phyloP scores from a whole-genome alignment of 2,329 filamentous ascomycete species.

The Sphaerulina musiva region DNA sequence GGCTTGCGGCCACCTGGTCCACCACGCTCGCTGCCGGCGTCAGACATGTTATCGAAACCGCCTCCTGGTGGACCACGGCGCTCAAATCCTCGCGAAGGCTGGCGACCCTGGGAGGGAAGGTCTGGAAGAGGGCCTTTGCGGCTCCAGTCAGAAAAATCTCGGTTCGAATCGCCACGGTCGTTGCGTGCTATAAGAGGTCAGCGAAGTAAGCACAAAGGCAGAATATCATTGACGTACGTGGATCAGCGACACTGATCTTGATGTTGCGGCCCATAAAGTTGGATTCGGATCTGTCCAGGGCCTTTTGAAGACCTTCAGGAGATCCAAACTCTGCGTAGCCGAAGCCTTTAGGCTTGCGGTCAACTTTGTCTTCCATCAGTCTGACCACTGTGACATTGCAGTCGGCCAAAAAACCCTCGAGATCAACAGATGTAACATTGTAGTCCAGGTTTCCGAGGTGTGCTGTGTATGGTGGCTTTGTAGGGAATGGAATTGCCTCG shows the following conservation, averaged over 20 bases:
- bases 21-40: conserved; percentile 50
- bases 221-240: conserved; percentile 61
- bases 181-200: conserved; percentile 20
- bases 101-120: conserved; percentile 48
- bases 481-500: conserved; percentile 77
- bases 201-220: background rate
- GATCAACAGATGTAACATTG: conserved; percentile 76
- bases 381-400: conserved; percentile 86
- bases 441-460: conserved; percentile 96
- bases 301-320: conserved; percentile 84
- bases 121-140: conserved; percentile 85
- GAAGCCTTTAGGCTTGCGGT: conserved; percentile 92
- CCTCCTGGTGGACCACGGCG: conserved; percentile 12
- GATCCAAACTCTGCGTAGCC: conserved; percentile 92
- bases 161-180: conserved; percentile 62
- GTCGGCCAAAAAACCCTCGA: conserved; percentile 76
- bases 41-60: conserved; percentile 37
- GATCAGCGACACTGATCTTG: conserved; percentile 91
- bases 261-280: conserved; percentile 84
- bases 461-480: conserved; percentile 88
- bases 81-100: conserved; percentile 42
- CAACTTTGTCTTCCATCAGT: conserved; percentile 93
- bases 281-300: conserved; percentile 72
- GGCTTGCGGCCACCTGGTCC: conserved; percentile 54
- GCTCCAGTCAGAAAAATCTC: conserved; percentile 85